These are phyloP conservation scores for Aspergillus homomorphus DNA, from an alignment of 495 filamentous ascomycete species.

Conservation along the genomic window DNA sequence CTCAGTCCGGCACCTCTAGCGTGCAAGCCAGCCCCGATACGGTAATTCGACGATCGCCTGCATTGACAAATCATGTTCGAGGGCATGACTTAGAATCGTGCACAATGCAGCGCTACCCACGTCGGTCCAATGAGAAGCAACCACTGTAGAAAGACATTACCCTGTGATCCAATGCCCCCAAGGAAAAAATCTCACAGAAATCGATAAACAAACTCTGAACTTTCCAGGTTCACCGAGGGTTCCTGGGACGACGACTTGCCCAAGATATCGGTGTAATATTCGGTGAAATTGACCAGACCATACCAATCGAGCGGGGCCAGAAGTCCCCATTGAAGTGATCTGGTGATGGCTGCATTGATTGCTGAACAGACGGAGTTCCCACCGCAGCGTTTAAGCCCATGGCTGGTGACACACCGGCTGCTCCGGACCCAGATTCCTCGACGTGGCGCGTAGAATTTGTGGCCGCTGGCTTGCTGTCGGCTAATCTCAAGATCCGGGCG, in stretches of 20 bases:
- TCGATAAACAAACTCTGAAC: constrained; percentile 40
- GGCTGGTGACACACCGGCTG: not conserved
- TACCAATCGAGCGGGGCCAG: constrained; percentile 30
- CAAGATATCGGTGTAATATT: constrained; percentile 35
- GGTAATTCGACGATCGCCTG: no score
- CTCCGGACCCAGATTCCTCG: not conserved
- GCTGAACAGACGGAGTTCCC: not conserved
- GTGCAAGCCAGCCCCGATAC: no score
- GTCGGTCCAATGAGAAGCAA: no score
- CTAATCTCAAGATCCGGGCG: constrained; percentile 36
- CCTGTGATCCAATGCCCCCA: no score
- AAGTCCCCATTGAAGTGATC: not conserved
- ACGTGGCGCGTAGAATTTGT: not conserved
- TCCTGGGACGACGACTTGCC: constrained; percentile 30
- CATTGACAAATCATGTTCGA: no score
- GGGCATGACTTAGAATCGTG: no score
- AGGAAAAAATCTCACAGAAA: constrained; percentile 25
- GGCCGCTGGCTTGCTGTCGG: constrained; percentile 13
- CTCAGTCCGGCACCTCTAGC: not conserved
- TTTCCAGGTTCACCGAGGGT: constrained; percentile 38
- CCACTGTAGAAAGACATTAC: no score
- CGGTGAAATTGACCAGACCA: constrained; percentile 36
- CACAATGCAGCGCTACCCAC: no score
- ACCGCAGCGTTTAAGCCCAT: constrained; percentile 8
- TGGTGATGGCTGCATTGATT: no score